Evolutionary conservation across 352 stramenopile genomes (phyloP), one percentile per base, ranked within the genome.

Genomic region (Pythium rishiriense): DNA sequence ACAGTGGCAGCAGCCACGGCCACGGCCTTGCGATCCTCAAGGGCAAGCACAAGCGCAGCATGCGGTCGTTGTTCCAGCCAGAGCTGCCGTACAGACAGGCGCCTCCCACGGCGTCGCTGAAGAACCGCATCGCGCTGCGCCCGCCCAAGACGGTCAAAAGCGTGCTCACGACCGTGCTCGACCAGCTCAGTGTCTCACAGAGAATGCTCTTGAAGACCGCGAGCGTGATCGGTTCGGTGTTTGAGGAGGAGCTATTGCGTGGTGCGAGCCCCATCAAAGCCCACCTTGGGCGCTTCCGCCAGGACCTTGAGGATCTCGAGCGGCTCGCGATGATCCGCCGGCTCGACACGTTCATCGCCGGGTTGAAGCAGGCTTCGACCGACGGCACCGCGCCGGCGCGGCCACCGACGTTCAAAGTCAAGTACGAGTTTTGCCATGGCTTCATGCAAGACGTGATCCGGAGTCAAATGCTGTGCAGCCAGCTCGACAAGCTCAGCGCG

Each of bases 151-250:
- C 81, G 0, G 76, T 96, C 24, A 96, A 96, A 58, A 92, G 81
- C 41, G 83, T 96, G 2, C 68, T 96, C 17, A 93, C 85, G 25
- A 94, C 85, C 15, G 68, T 92, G 70, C 69, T 96, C 4, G 87
- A 96, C 43, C 83, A 93, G 51, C 72, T 96, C 21, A 91, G 82
- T 1, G 81, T 93, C 1, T 93, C 83, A 8, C 87, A 96, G 62
- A 78, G 81, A 28, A 93, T 94, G 82, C 72, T 96, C 15, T 84
- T 96, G 76, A 96, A 96, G 64, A 96, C 87, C 12, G 87, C 87
- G 9, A 96, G 85, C 49, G 80, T 89, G 22, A 88, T 96, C 28
- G 87, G 83, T 8, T 69, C 80, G 5, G 64, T 76, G 8, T 96
- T 96, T 69, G 87, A 96, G 51, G 74, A 87, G 45, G 83, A 93